Evolutionary conservation across 1,284 basidiomycete species (phyloP), one percentile per base, ranked within the genome.

Genomic region (Microbotryum intermedium): DNA sequence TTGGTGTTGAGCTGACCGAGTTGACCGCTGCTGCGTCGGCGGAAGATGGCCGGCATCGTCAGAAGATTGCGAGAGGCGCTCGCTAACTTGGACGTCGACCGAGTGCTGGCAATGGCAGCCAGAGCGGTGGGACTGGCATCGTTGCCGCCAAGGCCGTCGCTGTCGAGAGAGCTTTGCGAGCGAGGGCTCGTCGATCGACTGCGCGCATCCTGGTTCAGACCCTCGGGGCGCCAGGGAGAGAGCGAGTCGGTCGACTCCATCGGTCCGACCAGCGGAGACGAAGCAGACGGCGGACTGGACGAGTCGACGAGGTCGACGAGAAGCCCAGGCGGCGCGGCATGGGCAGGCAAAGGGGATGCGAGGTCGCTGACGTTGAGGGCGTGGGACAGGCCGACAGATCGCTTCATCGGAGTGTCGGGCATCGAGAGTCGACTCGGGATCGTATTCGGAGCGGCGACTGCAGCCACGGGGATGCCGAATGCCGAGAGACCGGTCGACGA

Each of bases 341-440:
- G 34, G 1, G 34, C 34, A 18, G 34, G 34, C 34, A 39, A 16
- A 39, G 34, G 34, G 34, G 34, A 39, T 11, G 11, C 34, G 34
- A 39, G 34, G 34, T 39, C 34, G 44, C 26, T 4, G 57, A 39
- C 20, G 55, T 45, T 11, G 61, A 42, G 21, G 6, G 47, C 21
- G 29, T 61, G 52, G 26, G 62, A 52, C 50, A 71, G 63, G 6
- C 59, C 34, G 18, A 39, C 49, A 1, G 60, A 53, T 3, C 50
- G 53, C 57, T 71, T 71, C 63, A 67, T 62, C 0, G 76, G 76
- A 4, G 76, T 77, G 55, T 77, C 75, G 20, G 76, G 76, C 76
- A 77, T 77, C 34, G 34, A 39, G 34, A 39, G 34, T 39, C 34
- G 34, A 39, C 34, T 39, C 34, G 34, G 25, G 51, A 53, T 13